A percentile compares a stretch with the other conserved stretches of the same genome.
These are phyloP conservation scores for Nematodospora anomalae DNA, from an alignment of 1,139 yeast species.

Conservation along the genomic window DNA sequence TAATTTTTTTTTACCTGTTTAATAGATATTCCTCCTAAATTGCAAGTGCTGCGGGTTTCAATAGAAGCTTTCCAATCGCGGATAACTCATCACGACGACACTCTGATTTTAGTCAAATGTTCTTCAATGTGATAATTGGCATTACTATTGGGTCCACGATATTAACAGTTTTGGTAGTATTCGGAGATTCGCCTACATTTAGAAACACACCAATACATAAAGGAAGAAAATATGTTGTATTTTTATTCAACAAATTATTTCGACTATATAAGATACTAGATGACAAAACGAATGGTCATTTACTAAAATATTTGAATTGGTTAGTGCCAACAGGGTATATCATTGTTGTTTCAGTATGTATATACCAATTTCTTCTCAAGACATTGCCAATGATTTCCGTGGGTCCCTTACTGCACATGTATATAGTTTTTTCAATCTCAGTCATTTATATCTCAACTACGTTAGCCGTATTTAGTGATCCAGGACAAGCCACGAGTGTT, in stretches of 20 bases:
- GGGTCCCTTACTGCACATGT: slow-evolving; percentile 15
- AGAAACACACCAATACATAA: slow-evolving; percentile 34
- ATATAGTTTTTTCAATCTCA: slow-evolving; percentile 30
- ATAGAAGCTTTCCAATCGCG: neutral
- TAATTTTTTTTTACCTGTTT: slow-evolving; percentile 1
- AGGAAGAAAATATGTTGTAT: slow-evolving; percentile 16
- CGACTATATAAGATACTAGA: slow-evolving; percentile 13
- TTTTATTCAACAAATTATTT: slow-evolving; percentile 2
- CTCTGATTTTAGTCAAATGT: slow-evolving; percentile 9
- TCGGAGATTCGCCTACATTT: slow-evolving; percentile 56
- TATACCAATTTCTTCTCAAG: slow-evolving; percentile 44
- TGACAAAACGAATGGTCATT: slow-evolving; percentile 16
- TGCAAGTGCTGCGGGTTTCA: neutral
- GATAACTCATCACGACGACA: too few relatives aligned
- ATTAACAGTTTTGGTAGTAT: slow-evolving; percentile 30
- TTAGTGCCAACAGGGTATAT: slow-evolving; percentile 53
- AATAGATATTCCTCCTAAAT: neutral
- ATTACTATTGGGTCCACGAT: slow-evolving; percentile 11
- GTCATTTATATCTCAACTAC: slow-evolving; percentile 36
- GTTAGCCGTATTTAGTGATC: slow-evolving; percentile 52
- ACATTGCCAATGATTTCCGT: slow-evolving; percentile 32
- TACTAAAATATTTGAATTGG: slow-evolving; percentile 31
- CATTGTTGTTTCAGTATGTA: slow-evolving; percentile 44
- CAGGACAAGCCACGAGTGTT: slow-evolving; percentile 45
- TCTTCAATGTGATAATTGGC: slow-evolving; percentile 11